Evolutionary conservation across 2,329 filamentous ascomycete genomes (phyloP), one percentile per base, ranked within the genome.

Genomic region (Aspergillus awamori): DNA sequence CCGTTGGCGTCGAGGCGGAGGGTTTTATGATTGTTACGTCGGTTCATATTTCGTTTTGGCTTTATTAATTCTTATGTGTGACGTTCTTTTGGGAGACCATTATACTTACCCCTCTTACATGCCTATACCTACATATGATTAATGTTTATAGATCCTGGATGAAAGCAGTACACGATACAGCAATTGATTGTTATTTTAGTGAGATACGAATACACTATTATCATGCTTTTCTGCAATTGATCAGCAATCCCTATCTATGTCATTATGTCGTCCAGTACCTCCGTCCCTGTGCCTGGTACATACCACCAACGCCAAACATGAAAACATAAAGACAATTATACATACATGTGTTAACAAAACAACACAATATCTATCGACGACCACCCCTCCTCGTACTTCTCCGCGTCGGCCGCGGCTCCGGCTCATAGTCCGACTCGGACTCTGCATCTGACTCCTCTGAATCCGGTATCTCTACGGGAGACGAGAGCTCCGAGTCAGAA

Each of bases 311-410:
- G 10, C 41, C 41, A 45, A 4, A 45, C 20, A 45, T 45, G 22
- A 13, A 2, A 1, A 45, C 39, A 22, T 11, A 17, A 20, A 22
- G n/a, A 11, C 17, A 24, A 5, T 11, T 20, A 45, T 45, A 22
- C 41, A 45, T 24, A 22, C 41, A 45, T 22, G 0, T 24, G 0
- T 22, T 24, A 22, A 0, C 41, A 45, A 2, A 22, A 11, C 8
- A 24, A 24, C 24, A 2, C 5, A 22, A 10, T 8, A 49, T 17
- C 45, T 49, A 11, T 30, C 62, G 20, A 36, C 33, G 33, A 62
- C 61, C 45, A 64, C 53, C 8, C n/a, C 53, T 66, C 45, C 70
- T 67, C 28, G 64, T 71, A 38, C 67, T 70, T 53, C 70, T 62
- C 45, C 69, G 66, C 30, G 65, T 69, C 43, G 33, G 33, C 0